Conservation (phyloP, 2,329 filamentous ascomycete species). For the Apiospora sp. region DNA sequence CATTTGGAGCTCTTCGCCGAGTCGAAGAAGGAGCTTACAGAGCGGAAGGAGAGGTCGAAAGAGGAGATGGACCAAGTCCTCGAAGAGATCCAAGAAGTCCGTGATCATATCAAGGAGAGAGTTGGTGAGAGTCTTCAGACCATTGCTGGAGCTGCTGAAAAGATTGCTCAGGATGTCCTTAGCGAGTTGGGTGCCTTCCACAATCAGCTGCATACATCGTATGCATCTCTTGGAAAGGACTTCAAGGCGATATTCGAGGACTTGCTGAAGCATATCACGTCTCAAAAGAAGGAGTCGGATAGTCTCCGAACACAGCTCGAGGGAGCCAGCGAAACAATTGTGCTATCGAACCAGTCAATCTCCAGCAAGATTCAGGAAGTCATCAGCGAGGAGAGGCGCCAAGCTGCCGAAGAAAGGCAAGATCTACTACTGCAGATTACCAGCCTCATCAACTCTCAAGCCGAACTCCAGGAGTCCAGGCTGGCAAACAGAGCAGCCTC, state of each 20-base stretch:
- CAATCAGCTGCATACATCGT: slow-evolving; percentile 82
- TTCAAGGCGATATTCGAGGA: slow-evolving; percentile 88
- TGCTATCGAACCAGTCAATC: slow-evolving; percentile 72
- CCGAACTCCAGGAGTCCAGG: slow-evolving; percentile 75
- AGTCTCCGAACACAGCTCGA: slow-evolving; percentile 76
- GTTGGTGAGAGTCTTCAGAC: slow-evolving; percentile 86
- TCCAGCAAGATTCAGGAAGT: slow-evolving; percentile 72
- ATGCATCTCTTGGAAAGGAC: slow-evolving; percentile 82
- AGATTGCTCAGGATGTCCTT: slow-evolving; percentile 88
- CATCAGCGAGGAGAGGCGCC: slow-evolving; percentile 78
- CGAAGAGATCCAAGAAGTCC: slow-evolving; percentile 88
- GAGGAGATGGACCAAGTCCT: slow-evolving; percentile 91
- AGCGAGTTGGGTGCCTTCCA: slow-evolving; percentile 88
- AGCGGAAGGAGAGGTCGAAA: slow-evolving; percentile 73
- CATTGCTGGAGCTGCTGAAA: slow-evolving; percentile 83
- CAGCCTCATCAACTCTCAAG: slow-evolving; percentile 76
- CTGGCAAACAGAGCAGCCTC: slow-evolving; percentile 68
- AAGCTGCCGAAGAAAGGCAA: slow-evolving; percentile 76
- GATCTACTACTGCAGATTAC: slow-evolving; percentile 80
- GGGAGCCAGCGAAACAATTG: slow-evolving; percentile 71
- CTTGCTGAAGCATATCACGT: slow-evolving; percentile 75
- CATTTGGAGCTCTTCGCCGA: slow-evolving; percentile 73
- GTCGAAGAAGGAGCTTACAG: slow-evolving; percentile 72
- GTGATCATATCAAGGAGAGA: slow-evolving; percentile 85
- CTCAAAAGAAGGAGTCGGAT: slow-evolving; percentile 81